Conservation (phyloP, 805 yeast genomes). For the Hanseniaspora opuntiae region DNA sequence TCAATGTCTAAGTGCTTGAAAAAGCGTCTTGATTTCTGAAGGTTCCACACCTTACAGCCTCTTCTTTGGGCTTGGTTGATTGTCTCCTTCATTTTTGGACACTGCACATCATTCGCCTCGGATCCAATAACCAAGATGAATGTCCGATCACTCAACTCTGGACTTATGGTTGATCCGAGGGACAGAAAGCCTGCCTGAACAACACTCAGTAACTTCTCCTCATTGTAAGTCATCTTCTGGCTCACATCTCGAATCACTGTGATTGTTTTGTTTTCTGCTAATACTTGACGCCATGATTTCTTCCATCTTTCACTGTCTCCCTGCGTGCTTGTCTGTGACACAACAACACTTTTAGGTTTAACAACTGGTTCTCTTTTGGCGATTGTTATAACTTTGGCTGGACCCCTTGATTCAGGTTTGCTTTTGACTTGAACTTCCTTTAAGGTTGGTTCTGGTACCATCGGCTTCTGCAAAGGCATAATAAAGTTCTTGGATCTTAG, state of each 20-base stretch:
- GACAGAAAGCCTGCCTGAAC: slow-evolving; percentile 23
- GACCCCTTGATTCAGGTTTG: neutral
- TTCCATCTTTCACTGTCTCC: slow-evolving; percentile 12
- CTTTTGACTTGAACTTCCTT: neutral
- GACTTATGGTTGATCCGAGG: slow-evolving; percentile 44
- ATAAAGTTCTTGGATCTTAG: slow-evolving; percentile 12
- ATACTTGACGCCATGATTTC: slow-evolving; percentile 8
- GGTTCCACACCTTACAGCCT: slow-evolving; percentile 73
- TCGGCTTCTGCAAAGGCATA: neutral
- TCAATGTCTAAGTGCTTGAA: slow-evolving; percentile 48
- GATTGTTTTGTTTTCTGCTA: slow-evolving; percentile 2
- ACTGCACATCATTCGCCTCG: slow-evolving; percentile 28
- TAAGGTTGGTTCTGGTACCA: neutral
- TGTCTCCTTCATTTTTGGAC: slow-evolving; percentile 44
- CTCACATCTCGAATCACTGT: neutral
- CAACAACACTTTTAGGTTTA: slow-evolving; percentile 6
- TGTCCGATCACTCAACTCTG: slow-evolving; percentile 42
- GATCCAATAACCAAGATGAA: slow-evolving; percentile 71
- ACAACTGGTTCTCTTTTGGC: slow-evolving; percentile 16
- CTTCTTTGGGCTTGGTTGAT: slow-evolving; percentile 47
- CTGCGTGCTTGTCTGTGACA: neutral
- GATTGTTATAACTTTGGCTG: slow-evolving; percentile 15
- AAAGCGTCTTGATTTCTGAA: slow-evolving; percentile 72
- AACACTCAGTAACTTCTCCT: slow-evolving; percentile 18
- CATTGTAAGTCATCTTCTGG: slow-evolving; percentile 15